These are phyloP conservation scores for Cucumis hystrix DNA, from an alignment of 306 rosid species.

Conservation along the genomic window DNA sequence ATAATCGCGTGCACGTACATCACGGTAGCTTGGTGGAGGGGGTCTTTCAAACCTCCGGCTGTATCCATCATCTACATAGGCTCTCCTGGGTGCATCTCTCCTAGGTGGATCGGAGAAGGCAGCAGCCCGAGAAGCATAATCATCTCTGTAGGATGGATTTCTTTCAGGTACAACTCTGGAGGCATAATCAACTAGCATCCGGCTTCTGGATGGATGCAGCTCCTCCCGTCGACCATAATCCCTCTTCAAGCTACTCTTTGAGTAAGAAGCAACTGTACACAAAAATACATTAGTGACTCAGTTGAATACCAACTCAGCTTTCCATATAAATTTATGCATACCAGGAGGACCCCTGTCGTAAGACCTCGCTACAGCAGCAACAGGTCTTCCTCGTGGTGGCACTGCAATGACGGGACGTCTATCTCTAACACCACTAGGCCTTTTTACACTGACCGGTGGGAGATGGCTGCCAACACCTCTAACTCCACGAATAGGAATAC, in stretches of 20 bases:
- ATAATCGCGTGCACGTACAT: slow-evolving; percentile 62
- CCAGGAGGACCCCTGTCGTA: slow-evolving; percentile 82
- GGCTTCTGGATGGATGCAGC: slow-evolving; percentile 72
- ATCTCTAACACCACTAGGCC: slow-evolving; percentile 64
- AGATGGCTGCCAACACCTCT: slow-evolving; percentile 64
- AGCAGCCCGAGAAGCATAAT: slow-evolving; percentile 56
- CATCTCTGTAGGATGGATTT: slow-evolving; percentile 63
- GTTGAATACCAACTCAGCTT: not conserved
- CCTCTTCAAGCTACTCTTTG: slow-evolving; percentile 69
- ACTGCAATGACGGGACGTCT: slow-evolving; percentile 62
- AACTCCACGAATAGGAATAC: slow-evolving; percentile 44
- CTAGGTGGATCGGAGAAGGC: slow-evolving; percentile 57
- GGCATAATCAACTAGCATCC: slow-evolving; percentile 57
- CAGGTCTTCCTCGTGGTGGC: slow-evolving; percentile 51
- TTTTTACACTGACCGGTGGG: slow-evolving; percentile 40
- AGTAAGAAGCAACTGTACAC: slow-evolving; percentile 47
- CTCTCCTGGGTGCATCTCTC: slow-evolving; percentile 60
- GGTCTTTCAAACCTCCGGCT: slow-evolving; percentile 69
- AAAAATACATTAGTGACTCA: not conserved
- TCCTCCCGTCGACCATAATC: slow-evolving; percentile 78
- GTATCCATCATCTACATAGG: slow-evolving; percentile 78
- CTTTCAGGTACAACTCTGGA: slow-evolving; percentile 70
- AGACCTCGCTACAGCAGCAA: slow-evolving; percentile 68
- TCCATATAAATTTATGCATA: slow-evolving; percentile 13
- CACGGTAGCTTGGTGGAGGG: slow-evolving; percentile 69